phyloP scores from a whole-genome alignment of 202 grass and related monocot species.

The Brachypodium distachyon region DNA sequence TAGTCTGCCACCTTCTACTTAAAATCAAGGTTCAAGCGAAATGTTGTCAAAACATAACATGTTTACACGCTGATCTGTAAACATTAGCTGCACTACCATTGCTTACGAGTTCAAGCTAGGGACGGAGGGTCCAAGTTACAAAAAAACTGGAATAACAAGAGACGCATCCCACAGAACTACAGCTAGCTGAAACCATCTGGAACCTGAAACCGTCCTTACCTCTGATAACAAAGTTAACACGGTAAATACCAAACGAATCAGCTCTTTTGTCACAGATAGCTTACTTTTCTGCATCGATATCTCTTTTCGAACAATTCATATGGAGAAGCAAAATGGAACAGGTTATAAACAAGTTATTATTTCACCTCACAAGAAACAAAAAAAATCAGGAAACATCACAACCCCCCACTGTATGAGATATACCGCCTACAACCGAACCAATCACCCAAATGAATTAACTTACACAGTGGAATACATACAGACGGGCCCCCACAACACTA shows the following conservation, averaged over 20 bases:
- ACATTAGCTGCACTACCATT: not conserved
- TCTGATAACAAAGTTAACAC: not conserved
- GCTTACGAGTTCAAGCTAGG: not conserved
- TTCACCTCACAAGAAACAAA: slow-evolving; percentile 19
- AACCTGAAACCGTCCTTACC: not conserved
- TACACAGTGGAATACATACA: slow-evolving; percentile 43
- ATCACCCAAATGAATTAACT: slow-evolving; percentile 56
- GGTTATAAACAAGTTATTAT: slow-evolving; percentile 29
- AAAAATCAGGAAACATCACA: slow-evolving; percentile 17
- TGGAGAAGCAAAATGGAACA: not conserved
- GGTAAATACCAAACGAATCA: not conserved
- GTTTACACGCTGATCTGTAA: not conserved
- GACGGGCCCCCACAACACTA: slow-evolving; percentile 29
- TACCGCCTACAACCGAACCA: slow-evolving; percentile 32
- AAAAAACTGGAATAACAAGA: not conserved
- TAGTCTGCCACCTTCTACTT: not conserved
- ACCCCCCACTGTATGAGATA: slow-evolving; percentile 19
- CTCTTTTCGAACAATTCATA: not conserved
- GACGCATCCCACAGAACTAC: not conserved
- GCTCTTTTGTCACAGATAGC: not conserved
- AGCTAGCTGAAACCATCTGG: not conserved
- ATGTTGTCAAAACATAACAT: not conserved
- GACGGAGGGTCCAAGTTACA: not conserved
- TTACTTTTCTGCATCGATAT: not conserved
- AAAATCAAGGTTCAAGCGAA: not conserved